These are phyloP conservation scores for Guadua angustifolia DNA, from an alignment of 176 grass and related monocot genomes.

Conservation along the genomic window DNA sequence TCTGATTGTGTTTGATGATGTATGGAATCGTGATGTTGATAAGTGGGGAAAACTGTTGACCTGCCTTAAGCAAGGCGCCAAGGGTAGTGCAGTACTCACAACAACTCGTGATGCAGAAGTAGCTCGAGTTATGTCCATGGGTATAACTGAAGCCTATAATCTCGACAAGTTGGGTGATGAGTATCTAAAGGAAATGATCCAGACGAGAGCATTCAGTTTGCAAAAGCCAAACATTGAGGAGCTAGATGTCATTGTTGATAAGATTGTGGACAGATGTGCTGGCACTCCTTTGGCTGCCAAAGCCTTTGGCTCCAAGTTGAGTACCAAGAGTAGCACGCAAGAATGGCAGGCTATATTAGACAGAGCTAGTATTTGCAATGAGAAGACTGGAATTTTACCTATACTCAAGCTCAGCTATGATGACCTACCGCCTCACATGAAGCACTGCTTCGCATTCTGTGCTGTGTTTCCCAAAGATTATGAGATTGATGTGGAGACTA, in stretches of 20 bases:
- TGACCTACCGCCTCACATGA: too few relatives aligned
- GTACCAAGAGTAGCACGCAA: not conserved
- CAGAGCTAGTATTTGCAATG: not conserved
- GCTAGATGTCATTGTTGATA: not conserved
- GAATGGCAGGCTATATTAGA: not conserved
- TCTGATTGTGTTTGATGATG: too few relatives aligned
- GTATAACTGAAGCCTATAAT: too few relatives aligned
- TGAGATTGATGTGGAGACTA: not conserved
- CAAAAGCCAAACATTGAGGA: not conserved
- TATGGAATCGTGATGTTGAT: too few relatives aligned
- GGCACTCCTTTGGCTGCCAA: not conserved
- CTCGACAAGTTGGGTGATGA: too few relatives aligned
- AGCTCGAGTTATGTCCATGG: too few relatives aligned
- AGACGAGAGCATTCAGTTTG: not conserved
- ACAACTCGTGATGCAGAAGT: too few relatives aligned
- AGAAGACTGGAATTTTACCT: not conserved
- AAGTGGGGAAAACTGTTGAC: too few relatives aligned
- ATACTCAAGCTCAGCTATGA: not conserved
- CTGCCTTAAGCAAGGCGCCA: too few relatives aligned
- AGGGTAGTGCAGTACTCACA: too few relatives aligned
- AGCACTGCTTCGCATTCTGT: too few relatives aligned
- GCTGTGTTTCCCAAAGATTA: not conserved
- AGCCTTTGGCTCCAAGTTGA: conserved; percentile 4
- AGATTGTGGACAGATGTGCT: not conserved
- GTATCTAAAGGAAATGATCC: not conserved